Conservation (phyloP, 495 filamentous ascomycete species). For the Chaetomium cochliodes region DNA sequence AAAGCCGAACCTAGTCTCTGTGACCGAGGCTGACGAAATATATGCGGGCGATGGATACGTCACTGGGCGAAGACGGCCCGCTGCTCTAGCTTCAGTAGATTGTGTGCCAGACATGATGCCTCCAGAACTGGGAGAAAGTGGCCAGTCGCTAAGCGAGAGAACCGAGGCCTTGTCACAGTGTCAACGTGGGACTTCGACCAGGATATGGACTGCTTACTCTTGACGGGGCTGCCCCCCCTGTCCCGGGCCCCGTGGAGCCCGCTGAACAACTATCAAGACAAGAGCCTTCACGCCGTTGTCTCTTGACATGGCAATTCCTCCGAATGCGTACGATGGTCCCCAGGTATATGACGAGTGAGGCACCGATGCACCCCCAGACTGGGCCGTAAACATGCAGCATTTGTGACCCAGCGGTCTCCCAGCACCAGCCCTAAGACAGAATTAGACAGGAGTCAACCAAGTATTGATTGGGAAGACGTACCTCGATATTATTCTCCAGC, state of each 20-base stretch:
- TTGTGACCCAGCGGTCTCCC: not conserved
- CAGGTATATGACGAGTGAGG: not conserved
- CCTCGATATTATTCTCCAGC: not conserved
- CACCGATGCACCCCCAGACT: not conserved
- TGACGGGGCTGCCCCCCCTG: too few relatives aligned
- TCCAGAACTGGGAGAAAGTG: not conserved
- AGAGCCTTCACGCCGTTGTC: not conserved
- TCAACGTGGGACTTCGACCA: not conserved
- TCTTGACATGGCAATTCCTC: not conserved
- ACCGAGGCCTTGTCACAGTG: not conserved
- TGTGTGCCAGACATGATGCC: not conserved
- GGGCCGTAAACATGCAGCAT: not conserved
- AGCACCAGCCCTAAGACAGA: not conserved
- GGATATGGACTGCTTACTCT: not conserved
- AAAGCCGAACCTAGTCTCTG: not conserved
- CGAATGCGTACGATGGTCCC: not conserved
- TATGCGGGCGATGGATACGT: not conserved
- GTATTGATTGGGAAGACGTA: not conserved
- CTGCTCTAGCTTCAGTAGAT: not conserved
- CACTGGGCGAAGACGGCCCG: not conserved
- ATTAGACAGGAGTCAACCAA: not conserved
- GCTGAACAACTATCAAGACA: not conserved
- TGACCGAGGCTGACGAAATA: not conserved
- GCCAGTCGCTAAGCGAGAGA: not conserved
- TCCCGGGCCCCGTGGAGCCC: not conserved